Conservation (phyloP, 2,329 filamentous ascomycete species). For the Pseudogymnoascus sp. region DNA sequence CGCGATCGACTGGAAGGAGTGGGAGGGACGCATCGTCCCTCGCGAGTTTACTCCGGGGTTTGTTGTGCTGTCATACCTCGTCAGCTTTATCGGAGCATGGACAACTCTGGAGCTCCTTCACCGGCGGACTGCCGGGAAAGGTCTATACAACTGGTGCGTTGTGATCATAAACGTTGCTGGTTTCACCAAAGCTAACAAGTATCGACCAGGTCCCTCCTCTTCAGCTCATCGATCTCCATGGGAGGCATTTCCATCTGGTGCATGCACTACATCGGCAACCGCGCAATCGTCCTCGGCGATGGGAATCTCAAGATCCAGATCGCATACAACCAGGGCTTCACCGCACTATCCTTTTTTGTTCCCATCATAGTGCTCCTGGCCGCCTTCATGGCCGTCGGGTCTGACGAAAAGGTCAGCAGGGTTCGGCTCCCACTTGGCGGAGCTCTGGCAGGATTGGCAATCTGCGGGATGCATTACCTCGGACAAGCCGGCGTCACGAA, state of each 20-base stretch:
- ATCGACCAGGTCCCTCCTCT: constrained; percentile 46
- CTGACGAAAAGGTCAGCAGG: constrained; percentile 48
- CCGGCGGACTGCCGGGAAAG: constrained; percentile 60
- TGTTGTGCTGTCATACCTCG: constrained; percentile 58
- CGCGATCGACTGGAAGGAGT: constrained; percentile 9
- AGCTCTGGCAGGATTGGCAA: constrained; percentile 60
- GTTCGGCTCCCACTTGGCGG: constrained; percentile 56
- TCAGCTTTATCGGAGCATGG: constrained; percentile 66
- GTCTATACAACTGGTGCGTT: constrained; percentile 59
- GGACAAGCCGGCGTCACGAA: constrained; percentile 78
- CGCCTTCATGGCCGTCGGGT: constrained; percentile 63
- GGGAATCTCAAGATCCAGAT: constrained; percentile 59
- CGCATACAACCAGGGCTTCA: constrained; percentile 63
- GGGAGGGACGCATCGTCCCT: constrained; percentile 37
- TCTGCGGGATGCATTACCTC: constrained; percentile 81
- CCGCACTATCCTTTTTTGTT: constrained; percentile 69
- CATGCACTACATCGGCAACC: constrained; percentile 78
- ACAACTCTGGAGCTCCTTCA: constrained; percentile 79
- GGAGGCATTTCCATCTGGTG: constrained; percentile 68
- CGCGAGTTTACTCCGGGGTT: constrained; percentile 49
- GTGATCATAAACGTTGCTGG: background rate
- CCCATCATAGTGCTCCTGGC: constrained; percentile 66
- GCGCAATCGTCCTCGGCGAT: constrained; percentile 62
- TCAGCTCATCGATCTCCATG: constrained; percentile 61
- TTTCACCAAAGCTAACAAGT: background rate